Percentiles rank a stretch among this genome's conserved stretches.
Evolutionary conservation across 306 rosid species (phyloP).

Genomic region (Myrica gale): DNA sequence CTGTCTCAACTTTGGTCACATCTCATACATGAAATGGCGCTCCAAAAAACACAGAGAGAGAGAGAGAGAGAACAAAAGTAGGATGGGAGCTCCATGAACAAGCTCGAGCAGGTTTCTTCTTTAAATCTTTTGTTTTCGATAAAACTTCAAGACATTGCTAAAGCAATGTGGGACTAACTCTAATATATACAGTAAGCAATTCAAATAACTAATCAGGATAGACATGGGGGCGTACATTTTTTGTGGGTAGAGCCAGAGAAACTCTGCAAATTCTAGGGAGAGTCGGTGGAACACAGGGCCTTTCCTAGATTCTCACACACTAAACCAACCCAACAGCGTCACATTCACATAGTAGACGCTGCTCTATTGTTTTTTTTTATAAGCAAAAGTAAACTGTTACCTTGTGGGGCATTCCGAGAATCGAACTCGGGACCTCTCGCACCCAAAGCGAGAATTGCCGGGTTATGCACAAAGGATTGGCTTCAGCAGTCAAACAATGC

Average conservation of each 20-base stretch:
- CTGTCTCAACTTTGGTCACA: neutral
- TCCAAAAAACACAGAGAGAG: neutral
- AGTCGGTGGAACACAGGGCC: neutral
- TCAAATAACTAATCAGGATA: neutral
- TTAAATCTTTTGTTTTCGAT: too few relatives aligned
- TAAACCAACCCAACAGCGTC: neutral
- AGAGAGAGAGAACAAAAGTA: neutral
- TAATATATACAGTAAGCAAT: neutral
- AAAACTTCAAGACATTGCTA: too few relatives aligned
- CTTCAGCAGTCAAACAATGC: too few relatives aligned
- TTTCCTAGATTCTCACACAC: neutral
- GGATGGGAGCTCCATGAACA: neutral
- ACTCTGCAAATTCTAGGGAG: neutral
- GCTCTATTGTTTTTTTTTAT: neutral
- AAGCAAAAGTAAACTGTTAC: neutral
- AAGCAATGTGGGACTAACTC: too few relatives aligned
- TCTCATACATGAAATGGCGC: neutral
- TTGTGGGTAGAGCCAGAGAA: neutral
- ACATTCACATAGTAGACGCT: neutral
- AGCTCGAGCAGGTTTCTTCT: neutral
- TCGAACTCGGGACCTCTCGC: conserved; percentile 20
- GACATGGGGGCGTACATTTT: neutral
- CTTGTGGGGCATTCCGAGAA: conserved; percentile 10
- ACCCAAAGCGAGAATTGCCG: conserved; percentile 20
- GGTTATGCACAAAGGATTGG: too few relatives aligned